phyloP scores from a whole-genome alignment of 2,329 filamentous ascomycete genomes.

The Colletotrichum abscissum region DNA sequence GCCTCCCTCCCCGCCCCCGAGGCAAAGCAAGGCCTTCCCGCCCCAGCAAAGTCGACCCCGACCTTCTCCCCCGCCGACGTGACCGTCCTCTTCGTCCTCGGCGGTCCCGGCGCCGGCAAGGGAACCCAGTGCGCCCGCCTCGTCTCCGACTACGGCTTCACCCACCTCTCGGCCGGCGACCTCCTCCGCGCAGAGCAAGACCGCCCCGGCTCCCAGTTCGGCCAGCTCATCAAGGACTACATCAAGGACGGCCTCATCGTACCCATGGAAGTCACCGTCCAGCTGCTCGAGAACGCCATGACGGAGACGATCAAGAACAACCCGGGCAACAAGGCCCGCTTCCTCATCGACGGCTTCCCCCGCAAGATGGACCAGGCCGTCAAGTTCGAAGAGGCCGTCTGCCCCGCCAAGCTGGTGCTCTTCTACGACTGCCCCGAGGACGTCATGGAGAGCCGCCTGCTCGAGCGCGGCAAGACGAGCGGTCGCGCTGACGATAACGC shows the following conservation, averaged over 20 bases:
- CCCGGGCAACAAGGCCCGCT: slow-evolving; percentile 66
- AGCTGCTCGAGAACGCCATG: slow-evolving; percentile 95
- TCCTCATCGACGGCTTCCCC: slow-evolving; percentile 87
- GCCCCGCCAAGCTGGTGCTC: slow-evolving; percentile 84
- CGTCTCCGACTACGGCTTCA: slow-evolving; percentile 89
- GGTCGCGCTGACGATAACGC: slow-evolving; percentile 93
- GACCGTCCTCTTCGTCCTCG: slow-evolving; percentile 96
- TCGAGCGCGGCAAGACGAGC: slow-evolving; percentile 93
- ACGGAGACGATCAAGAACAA: slow-evolving; percentile 69
- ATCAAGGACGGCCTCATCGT: slow-evolving; percentile 97
- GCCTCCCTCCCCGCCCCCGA: slow-evolving; percentile 49
- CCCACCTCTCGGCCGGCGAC: slow-evolving; percentile 92
- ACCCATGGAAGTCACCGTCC: slow-evolving; percentile 98
- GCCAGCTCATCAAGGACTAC: slow-evolving; percentile 90
- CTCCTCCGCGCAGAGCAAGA: slow-evolving; percentile 94
- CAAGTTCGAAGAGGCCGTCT: slow-evolving; percentile 92
- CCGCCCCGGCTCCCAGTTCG: slow-evolving; percentile 86
- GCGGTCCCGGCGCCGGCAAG: slow-evolving; percentile 94
- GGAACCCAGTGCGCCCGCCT: slow-evolving; percentile 94
- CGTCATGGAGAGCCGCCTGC: slow-evolving; percentile 84
- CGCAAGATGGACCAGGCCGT: slow-evolving; percentile 97
- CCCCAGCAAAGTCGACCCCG: slow-evolving; percentile 67
- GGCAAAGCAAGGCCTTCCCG: slow-evolving; percentile 55
- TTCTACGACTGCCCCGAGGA: slow-evolving; percentile 95
- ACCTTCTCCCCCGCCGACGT: slow-evolving; percentile 81